Base-by-base conservation (phyloP, 2,329 filamentous ascomycete species). In the Piedraia hortae region DNA sequence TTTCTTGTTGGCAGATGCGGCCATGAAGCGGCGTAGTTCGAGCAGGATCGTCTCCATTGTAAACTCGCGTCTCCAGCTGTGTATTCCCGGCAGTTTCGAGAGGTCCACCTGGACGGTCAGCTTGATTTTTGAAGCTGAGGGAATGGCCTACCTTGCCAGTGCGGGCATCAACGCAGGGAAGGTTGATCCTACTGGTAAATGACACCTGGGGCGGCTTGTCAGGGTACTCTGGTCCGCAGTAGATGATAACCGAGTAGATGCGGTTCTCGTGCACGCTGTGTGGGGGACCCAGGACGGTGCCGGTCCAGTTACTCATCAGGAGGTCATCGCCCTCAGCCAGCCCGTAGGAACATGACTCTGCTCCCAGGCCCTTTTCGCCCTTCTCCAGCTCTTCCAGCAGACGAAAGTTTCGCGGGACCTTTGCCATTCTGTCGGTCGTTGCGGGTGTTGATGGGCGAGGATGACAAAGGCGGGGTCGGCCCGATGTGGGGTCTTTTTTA, bases 181-280 rank as follows among this genome's bases (percentile, higher is more conserved):
- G 62, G 51, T 93, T 91, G 51, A 97, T 70, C 48, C 77, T 73
- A 38, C 73, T 90, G 37, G 85, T 66, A 49, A 97, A 97, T 40
- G 82, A 68, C 39, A 97, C 74, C 22, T 70, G 66, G 0, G 85
- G 85, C 20, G 85, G 85, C 30, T 62, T 55, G 44, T 90, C 78
- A 23, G 85, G 85, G 46, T 97, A 97, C 26, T 73, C 56, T 21
- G 66, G 58, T 30, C 78, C 80, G 53, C 85, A 97, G 53, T 89
- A 71, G 54, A 97, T 90, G 50, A 82, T 88, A 38, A 97, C 62
- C 35, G 77, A 88, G 59, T 97, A 97, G 53, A 97, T 97, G 40
- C 85, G 73, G 52, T 97, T 97, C 57, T 97, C 85, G 46, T 93
- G 82, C 30, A 70, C 78, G 48, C 78, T 89, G 74, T 93, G 80